Evolutionary conservation across 371 early-diverging fungal species (phyloP), one percentile per base, ranked within the genome.

Genomic region (Rhizomucor pusillus): DNA sequence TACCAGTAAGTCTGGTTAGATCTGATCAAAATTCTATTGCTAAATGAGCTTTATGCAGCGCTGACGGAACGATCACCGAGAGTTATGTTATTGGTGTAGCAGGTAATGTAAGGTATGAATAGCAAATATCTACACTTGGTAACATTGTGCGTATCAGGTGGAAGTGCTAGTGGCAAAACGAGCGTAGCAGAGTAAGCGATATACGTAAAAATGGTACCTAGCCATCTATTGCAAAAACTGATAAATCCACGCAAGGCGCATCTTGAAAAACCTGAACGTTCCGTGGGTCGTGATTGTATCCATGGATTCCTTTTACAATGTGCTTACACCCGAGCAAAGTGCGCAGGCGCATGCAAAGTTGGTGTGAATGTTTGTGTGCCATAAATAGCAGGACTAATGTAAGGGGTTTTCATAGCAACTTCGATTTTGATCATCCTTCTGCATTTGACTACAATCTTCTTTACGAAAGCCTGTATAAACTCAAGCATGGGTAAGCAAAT

Each of bases 221-320:
- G 36, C n/a, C 14, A 16, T 52, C 34, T 13, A 19, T 1, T n/a
- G n/a, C n/a, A n/a, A n/a, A n/a, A 50, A 37, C 20, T 37, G 14
- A 37, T 41, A 14, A n/a, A n/a, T n/a, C n/a, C n/a, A n/a, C n/a
- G n/a, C n/a, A 56, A 84, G 84, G 43, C 76, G 85, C 43, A 87
- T 91, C 46, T 79, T 88, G 50, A 86, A 87, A 57, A 82, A 84
- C 48, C 62, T 91, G 52, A 86, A 88, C 57, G 89, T 89, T 0
- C 90, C 90, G 14, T 90, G 91, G 91, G 94, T 94, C 2, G 88
- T 92, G 3, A 81, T 96, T 34, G 51, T 96, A 25, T 92, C 89
- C 37, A 95, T 95, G 95, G 97, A 96, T 72, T 91, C 92, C 4
- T 97, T 94, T 66, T 97, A 97, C 77, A 93, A 90, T 57, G 72